These are phyloP conservation scores for Tetrapisispora arboricola DNA, from an alignment of 805 yeast species.

Conservation along the genomic window DNA sequence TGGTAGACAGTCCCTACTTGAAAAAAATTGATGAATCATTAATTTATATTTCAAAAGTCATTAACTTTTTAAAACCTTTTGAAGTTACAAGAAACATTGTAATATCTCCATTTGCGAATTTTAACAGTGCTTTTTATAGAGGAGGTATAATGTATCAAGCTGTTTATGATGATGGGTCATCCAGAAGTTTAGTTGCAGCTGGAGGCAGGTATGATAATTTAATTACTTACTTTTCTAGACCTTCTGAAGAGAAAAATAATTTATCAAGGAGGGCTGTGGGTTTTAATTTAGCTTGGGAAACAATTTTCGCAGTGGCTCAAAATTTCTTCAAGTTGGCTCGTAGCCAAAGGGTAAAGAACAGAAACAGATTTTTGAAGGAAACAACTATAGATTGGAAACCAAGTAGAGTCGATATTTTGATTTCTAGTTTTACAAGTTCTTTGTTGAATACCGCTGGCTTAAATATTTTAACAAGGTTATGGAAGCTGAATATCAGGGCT, in stretches of 20 bases:
- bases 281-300: constrained; percentile 70
- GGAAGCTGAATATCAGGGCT: constrained; percentile 73
- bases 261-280: constrained; percentile 63
- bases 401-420: constrained; percentile 69
- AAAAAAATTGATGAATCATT: constrained; percentile 53
- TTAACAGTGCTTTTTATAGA: constrained; percentile 67
- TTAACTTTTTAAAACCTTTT: constrained; percentile 42
- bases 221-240: constrained; percentile 55
- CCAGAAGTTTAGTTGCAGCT: constrained; percentile 54
- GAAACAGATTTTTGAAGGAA: constrained; percentile 29
- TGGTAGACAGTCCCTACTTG: constrained; percentile 64
- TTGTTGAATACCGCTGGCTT: constrained; percentile 51
- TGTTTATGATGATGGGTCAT: constrained; percentile 49
- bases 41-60: constrained; percentile 49
- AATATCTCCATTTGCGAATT: constrained; percentile 75
- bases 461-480: constrained; percentile 50
- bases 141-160: constrained; percentile 87
- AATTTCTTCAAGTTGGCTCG: constrained; percentile 34
- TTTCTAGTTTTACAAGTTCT: constrained; percentile 55
- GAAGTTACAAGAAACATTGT: constrained; percentile 50
- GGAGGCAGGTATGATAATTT: constrained; percentile 90
- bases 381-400: constrained; percentile 39
- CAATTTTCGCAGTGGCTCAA: constrained; percentile 43
- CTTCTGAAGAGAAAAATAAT: constrained; percentile 30
- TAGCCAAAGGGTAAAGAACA: constrained; percentile 25